Conservation (phyloP, 345 rosid species). For the Dovyalis caffra region DNA sequence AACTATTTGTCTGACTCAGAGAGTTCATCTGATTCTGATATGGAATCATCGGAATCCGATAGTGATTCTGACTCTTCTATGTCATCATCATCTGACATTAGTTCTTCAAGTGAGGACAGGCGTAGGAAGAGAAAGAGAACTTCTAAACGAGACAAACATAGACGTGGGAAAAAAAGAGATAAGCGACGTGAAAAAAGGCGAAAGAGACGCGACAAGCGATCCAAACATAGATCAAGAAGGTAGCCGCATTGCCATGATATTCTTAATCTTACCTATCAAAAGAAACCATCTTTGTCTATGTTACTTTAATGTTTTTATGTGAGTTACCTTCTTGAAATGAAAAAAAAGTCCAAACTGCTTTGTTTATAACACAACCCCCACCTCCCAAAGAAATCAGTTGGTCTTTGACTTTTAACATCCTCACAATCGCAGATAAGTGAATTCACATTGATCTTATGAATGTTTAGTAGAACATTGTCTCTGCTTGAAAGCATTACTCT, state of each 20-base stretch:
- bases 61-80: conserved; percentile 67
- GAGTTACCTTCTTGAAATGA: too few species aligned
- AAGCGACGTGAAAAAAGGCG: conserved; percentile 74
- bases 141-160: conserved; percentile 69
- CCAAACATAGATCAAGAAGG: conserved; percentile 85
- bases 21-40: conserved; percentile 76
- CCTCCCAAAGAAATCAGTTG: too few species aligned
- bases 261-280: not conserved
- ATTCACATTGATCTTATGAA: too few species aligned
- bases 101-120: conserved; percentile 88
- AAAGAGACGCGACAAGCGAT: conserved; percentile 60
- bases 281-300: too few species aligned
- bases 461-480: too few species aligned
- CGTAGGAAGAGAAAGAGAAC: conserved; percentile 75
- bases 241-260: conserved; percentile 12
- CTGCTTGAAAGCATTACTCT: too few species aligned
- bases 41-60: conserved; percentile 74
- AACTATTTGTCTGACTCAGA: conserved; percentile 76
- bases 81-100: conserved; percentile 68
- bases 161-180: conserved; percentile 68
- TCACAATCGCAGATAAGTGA: not conserved
- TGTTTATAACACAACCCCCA: not conserved
- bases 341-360: not conserved
- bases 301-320: too few species aligned
- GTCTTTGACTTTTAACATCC: not conserved